Base-by-base conservation (phyloP, 1,139 yeast species). In the Yamadazyma trypodendri region DNA sequence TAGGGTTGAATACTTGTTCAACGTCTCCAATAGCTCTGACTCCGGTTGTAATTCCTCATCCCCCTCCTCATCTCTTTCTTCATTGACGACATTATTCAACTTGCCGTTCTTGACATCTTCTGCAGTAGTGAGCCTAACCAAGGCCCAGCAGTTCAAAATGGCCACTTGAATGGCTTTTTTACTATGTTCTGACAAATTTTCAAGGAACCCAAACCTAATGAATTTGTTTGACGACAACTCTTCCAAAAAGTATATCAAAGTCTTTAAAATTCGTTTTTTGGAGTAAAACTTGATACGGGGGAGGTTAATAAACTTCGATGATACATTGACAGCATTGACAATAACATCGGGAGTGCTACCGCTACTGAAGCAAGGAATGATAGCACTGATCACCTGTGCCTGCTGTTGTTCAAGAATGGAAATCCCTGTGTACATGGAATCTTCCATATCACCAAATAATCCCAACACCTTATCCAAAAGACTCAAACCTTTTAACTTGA, bases 301-400 rank as follows among this genome's bases (percentile, higher is more conserved):
- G 20, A 72, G 54, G 43, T 68, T 72, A 35, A 89, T 72, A 51
- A 90, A 83, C 38, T 83, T 83, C 0, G 96, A 90, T 31, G 88
- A 81, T 2, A 89, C 86, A 35, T 78, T 77, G 31, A 90, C 78
- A 0, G 96, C 96, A 43, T 77, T 77, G 14, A 86, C 79, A 4
- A 94, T 89, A 0, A 88, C 76, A 32, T 76, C 76, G 1, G 94
- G 78, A 18, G 84, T 82, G 39, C 89, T 82, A 20, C 82, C 89
- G 2, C 75, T 68, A 30, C 76, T 75, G 61, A 92, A 92, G n/a
- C 95, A 88, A 0, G 97, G 96, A 34, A 89, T 77, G 42, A 92
- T 70, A 0, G 97, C 95, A 45, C 96, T 83, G 10, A 88, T 84
- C 13, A 92, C 85, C 51, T 89, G 97, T 0, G 97, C 97, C 54